phyloP scores from a whole-genome alignment of 108 stramenopile species.

The Stephanodiscus minutulus region DNA sequence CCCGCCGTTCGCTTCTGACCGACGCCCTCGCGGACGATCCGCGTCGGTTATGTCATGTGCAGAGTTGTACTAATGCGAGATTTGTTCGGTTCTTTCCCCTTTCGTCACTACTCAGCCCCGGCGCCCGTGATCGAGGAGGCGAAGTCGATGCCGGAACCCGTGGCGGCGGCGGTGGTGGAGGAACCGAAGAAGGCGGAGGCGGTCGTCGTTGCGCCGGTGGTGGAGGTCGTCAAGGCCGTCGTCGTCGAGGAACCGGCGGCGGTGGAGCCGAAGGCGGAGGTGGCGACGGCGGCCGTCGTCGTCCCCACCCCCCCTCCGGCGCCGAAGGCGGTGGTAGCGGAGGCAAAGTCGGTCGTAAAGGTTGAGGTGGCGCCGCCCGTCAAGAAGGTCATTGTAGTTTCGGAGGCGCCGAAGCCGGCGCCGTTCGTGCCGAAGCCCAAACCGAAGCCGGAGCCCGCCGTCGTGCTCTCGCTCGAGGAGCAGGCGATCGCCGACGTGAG shows the following conservation, averaged over 20 bases:
- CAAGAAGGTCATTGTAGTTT: constrained; percentile 18
- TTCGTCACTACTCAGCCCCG: constrained; percentile 19
- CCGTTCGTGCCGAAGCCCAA: constrained; percentile 29
- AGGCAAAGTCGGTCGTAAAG: constrained; percentile 12
- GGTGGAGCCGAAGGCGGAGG: constrained; percentile 22
- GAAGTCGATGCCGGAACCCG: constrained; percentile 22
- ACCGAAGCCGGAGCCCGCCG: constrained; percentile 45
- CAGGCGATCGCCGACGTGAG: constrained; percentile 65
- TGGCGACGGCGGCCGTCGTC: constrained; percentile 1
- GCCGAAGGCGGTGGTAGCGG: constrained; percentile 11
- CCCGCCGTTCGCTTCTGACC: too few species aligned
- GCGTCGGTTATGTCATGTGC: too few species aligned
- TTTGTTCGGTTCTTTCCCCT: too few species aligned
- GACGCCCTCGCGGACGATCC: too few species aligned
- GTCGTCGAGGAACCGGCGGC: constrained; percentile 17
- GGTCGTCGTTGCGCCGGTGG: neutral
- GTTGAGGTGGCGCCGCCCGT: constrained; percentile 24
- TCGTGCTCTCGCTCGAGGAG: constrained; percentile 64
- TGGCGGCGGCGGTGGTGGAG: constrained; percentile 10
- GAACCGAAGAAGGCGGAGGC: constrained; percentile 13
- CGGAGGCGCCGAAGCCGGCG: constrained; percentile 38
- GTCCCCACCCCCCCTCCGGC: constrained; percentile 12
- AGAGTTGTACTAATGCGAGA: too few species aligned
- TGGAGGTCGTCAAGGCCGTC: constrained; percentile 33
- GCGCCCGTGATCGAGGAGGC: constrained; percentile 42